Evolutionary conservation across 805 yeast species (phyloP).

Genomic region (Wickerhamiella kurtzmanii): DNA sequence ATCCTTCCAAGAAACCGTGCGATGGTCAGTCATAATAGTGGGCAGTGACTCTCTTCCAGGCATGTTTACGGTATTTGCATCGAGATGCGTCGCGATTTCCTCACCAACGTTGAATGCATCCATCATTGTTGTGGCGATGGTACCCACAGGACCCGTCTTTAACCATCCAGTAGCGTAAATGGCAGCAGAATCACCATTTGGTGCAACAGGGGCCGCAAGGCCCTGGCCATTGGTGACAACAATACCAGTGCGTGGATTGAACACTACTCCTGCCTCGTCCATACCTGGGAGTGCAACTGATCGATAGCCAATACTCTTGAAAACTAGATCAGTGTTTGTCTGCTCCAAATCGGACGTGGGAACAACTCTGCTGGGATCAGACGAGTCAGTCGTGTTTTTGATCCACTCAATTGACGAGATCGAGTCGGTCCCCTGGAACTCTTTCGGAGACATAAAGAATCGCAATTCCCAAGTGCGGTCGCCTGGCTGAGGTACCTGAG

Average conservation of each 20-base stretch:
- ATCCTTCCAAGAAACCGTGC: slow-evolving; percentile 44
- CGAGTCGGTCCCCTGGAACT: slow-evolving; percentile 30
- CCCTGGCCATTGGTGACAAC: slow-evolving; percentile 11
- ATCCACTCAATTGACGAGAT: slow-evolving; percentile 37
- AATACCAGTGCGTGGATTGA: slow-evolving; percentile 31
- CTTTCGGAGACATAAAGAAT: slow-evolving; percentile 54
- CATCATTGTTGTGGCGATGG: slow-evolving; percentile 81
- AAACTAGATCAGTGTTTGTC: slow-evolving; percentile 46
- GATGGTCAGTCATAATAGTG: background rate
- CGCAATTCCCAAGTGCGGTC: slow-evolving; percentile 49
- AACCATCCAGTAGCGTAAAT: slow-evolving; percentile 83
- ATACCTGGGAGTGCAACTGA: slow-evolving; percentile 54
- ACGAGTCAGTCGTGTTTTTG: slow-evolving; percentile 34
- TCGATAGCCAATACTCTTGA: slow-evolving; percentile 72
- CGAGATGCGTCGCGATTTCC: slow-evolving; percentile 31
- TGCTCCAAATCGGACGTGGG: slow-evolving; percentile 27
- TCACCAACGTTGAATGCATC: slow-evolving; percentile 68
- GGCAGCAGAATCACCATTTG: slow-evolving; percentile 15
- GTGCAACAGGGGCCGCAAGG: slow-evolving; percentile 25
- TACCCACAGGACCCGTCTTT: slow-evolving; percentile 73
- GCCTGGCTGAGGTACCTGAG: background rate
- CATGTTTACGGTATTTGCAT: slow-evolving; percentile 25
- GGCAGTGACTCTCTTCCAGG: slow-evolving; percentile 1
- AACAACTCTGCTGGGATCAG: slow-evolving; percentile 26
- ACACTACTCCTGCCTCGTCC: slow-evolving; percentile 36